Conservation (phyloP, 345 rosid genomes). For the Geranium rotundifolium region DNA sequence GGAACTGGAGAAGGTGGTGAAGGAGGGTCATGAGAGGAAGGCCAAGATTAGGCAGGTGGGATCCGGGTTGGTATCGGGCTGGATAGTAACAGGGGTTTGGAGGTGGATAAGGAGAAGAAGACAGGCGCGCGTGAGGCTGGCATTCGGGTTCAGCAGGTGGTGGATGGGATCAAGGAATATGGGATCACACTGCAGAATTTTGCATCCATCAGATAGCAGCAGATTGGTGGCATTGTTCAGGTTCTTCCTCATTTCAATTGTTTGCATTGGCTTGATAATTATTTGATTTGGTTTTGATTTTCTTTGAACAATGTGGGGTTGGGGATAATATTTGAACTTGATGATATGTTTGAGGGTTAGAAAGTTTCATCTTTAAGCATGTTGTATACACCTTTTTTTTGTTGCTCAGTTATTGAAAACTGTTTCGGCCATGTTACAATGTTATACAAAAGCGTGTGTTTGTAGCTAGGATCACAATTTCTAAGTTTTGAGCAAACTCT, state of each 20-base stretch:
- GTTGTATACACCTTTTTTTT: no score
- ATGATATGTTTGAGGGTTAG: no score
- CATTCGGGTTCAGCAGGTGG: conserved; percentile 76
- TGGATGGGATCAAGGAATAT: conserved; percentile 68
- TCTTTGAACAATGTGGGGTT: background rate
- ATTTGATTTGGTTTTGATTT: background rate
- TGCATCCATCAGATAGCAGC: conserved; percentile 94
- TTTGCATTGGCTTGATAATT: no score
- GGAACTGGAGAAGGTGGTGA: conserved; percentile 58
- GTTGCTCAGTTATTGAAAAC: background rate
- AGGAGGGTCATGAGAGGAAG: conserved; percentile 43
- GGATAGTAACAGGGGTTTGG: conserved; percentile 77
- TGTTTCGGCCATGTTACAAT: no score
- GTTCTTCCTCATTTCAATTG: no score
- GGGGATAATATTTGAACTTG: background rate
- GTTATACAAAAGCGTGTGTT: no score
- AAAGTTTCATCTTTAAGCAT: no score
- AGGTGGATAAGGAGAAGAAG: conserved; percentile 76
- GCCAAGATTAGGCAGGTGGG: conserved; percentile 77
- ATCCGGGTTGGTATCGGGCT: conserved; percentile 83
- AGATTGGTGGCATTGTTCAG: conserved; percentile 97
- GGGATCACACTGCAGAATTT: conserved; percentile 87
- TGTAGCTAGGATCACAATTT: no score
- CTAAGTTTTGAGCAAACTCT: no score
- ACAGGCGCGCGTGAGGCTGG: conserved; percentile 77